Evolutionary conservation across 1,139 yeast species (phyloP).

Genomic region (Pichia norvegensis): DNA sequence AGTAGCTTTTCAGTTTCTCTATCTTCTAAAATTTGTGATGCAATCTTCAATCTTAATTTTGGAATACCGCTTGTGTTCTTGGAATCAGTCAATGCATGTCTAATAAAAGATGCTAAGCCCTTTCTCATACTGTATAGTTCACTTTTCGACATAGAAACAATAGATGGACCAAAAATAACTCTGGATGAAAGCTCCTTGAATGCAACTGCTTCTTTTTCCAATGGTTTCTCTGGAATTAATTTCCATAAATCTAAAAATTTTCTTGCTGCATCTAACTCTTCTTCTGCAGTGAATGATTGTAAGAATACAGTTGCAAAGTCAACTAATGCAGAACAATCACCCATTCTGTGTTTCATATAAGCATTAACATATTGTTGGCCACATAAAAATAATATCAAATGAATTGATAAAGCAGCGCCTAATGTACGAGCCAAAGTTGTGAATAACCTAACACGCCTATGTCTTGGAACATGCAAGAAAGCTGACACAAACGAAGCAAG

Average conservation of each 20-base stretch:
- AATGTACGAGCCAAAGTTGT: slow-evolving; percentile 70
- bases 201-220: slow-evolving; percentile 33
- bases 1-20: slow-evolving; percentile 34
- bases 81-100: slow-evolving; percentile 39
- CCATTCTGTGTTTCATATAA: slow-evolving; percentile 45
- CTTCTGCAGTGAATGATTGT: slow-evolving; percentile 56
- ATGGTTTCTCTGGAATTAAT: slow-evolving; percentile 36
- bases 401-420: slow-evolving; percentile 61
- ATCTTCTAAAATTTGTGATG: slow-evolving; percentile 46
- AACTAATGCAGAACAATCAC: slow-evolving; percentile 57
- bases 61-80: slow-evolving; percentile 38
- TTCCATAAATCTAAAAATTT: slow-evolving; percentile 52
- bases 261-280: slow-evolving; percentile 56
- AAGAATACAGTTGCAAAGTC: slow-evolving; percentile 69
- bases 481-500: slow-evolving; percentile 88
- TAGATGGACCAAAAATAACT: slow-evolving; percentile 57
- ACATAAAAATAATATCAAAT: slow-evolving; percentile 65
- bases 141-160: slow-evolving; percentile 41
- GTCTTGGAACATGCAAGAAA: slow-evolving; percentile 91
- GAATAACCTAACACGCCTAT: slow-evolving; percentile 82
- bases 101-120: slow-evolving; percentile 47
- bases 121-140: slow-evolving; percentile 46
- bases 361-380: slow-evolving; percentile 68
- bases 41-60: slow-evolving; percentile 51
- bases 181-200: slow-evolving; percentile 36